Conservation (phyloP, 2,329 filamentous ascomycete species). For the Pseudopithomyces chartarum region DNA sequence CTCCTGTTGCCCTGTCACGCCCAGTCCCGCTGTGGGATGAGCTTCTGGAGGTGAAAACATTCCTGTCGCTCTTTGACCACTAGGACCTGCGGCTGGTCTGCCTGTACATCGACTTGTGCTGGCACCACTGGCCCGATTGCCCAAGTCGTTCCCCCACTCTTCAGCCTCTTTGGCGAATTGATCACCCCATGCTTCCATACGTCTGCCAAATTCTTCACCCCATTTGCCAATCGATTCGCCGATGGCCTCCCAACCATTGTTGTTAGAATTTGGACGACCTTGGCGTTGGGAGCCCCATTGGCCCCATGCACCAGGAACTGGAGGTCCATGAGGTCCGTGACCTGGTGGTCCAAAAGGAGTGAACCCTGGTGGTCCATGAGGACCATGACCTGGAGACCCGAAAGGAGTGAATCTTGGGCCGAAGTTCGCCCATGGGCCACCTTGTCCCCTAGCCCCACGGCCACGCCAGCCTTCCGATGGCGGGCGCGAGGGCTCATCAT, state of each 20-base stretch:
- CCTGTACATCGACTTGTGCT: neutral
- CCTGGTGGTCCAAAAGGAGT: neutral
- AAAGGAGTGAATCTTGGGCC: constrained; percentile 7
- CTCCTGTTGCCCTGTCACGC: constrained; percentile 21
- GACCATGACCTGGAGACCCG: constrained; percentile 12
- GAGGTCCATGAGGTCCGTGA: neutral
- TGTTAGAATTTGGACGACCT: constrained; percentile 4
- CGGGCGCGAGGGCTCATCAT: neutral
- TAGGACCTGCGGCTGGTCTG: neutral
- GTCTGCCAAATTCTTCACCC: constrained; percentile 41
- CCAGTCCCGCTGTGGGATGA: neutral
- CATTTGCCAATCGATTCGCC: constrained; percentile 28
- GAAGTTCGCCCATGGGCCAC: constrained; percentile 4
- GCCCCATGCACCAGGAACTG: neutral
- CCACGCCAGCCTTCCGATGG: constrained; percentile 5
- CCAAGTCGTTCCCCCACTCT: constrained; percentile 17
- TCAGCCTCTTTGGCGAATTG: constrained; percentile 34
- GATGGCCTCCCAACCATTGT: constrained; percentile 19
- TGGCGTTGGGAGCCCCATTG: neutral
- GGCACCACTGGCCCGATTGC: neutral
- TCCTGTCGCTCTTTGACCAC: neutral
- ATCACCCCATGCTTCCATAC: constrained; percentile 34
- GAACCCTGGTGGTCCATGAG: constrained; percentile 10
- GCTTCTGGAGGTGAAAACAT: neutral
- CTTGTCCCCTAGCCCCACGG: neutral